phyloP scores from a whole-genome alignment of 192 early-diverging fungal species.

The Chytriomyces sp. region DNA sequence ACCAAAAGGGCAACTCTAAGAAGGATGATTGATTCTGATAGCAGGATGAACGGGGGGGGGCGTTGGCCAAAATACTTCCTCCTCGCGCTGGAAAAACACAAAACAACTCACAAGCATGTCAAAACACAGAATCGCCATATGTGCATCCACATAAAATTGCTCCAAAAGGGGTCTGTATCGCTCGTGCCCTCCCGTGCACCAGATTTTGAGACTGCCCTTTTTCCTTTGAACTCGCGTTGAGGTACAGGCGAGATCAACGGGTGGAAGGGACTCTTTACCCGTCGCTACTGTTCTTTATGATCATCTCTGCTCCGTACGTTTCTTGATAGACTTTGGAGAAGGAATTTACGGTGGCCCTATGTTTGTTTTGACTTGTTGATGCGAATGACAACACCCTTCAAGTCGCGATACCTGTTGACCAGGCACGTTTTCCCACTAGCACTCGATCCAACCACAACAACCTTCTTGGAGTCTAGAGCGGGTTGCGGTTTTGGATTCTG shows the following conservation, averaged over 20 bases:
- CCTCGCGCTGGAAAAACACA: no score
- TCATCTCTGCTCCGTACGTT: slow-evolving; percentile 59
- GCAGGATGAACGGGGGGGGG: background rate
- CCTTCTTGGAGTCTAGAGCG: slow-evolving; percentile 46
- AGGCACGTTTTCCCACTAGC: slow-evolving; percentile 51
- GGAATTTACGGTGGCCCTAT: slow-evolving; percentile 47
- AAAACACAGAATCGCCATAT: slow-evolving; percentile 58
- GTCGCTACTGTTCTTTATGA: slow-evolving; percentile 47
- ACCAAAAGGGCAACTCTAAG: slow-evolving; percentile 57
- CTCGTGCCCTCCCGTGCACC: slow-evolving; percentile 59
- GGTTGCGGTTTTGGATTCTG: background rate
- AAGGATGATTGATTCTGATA: slow-evolving; percentile 44
- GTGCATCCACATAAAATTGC: slow-evolving; percentile 52
- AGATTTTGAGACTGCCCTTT: slow-evolving; percentile 51
- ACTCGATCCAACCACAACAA: slow-evolving; percentile 49
- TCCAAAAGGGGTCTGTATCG: slow-evolving; percentile 54
- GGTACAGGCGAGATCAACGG: background rate
- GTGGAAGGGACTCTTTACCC: slow-evolving; percentile 9
- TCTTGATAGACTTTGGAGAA: slow-evolving; percentile 53
- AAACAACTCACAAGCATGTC: slow-evolving; percentile 40
- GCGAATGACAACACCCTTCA: background rate
- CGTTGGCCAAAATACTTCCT: no score
- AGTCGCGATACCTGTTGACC: slow-evolving; percentile 40
- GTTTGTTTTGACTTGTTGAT: background rate
- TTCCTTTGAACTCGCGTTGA: slow-evolving; percentile 28